Conservation (phyloP, 805 yeast genomes). For the Monosporozyma unispora region DNA sequence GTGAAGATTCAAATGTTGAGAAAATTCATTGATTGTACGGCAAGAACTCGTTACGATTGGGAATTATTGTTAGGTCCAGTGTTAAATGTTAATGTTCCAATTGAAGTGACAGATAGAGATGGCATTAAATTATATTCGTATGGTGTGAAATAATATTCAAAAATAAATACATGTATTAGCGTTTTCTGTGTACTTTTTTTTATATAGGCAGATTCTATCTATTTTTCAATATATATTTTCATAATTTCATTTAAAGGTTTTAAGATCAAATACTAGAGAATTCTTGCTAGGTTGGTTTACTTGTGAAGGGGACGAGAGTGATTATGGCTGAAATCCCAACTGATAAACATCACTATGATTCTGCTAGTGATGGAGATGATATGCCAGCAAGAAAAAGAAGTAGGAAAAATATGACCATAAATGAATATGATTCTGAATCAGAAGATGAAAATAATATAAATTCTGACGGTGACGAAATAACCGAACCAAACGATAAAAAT, state of each 20-base stretch:
- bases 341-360: not conserved
- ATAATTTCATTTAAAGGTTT: not conserved
- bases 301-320: not conserved
- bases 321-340: not conserved
- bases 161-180: no score
- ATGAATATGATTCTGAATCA: constrained; percentile 3
- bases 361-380: not conserved
- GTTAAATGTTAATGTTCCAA: constrained; percentile 27
- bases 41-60: constrained; percentile 34
- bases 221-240: not conserved
- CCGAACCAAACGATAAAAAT: constrained; percentile 6
- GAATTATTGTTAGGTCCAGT: constrained; percentile 30
- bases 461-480: not conserved
- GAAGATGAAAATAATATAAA: constrained; percentile 5
- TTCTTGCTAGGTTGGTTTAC: no score
- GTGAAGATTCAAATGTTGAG: constrained; percentile 32
- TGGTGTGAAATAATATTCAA: constrained; percentile 10
- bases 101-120: constrained; percentile 32
- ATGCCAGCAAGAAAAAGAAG: not conserved
- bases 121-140: constrained; percentile 37
- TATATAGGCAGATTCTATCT: not conserved
- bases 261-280: no score
- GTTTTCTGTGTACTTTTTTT: not conserved
- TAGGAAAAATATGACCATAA: not conserved
- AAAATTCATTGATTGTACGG: constrained; percentile 32